Base-by-base conservation (phyloP, 495 filamentous ascomycete genomes). In the Podospora anserina region DNA sequence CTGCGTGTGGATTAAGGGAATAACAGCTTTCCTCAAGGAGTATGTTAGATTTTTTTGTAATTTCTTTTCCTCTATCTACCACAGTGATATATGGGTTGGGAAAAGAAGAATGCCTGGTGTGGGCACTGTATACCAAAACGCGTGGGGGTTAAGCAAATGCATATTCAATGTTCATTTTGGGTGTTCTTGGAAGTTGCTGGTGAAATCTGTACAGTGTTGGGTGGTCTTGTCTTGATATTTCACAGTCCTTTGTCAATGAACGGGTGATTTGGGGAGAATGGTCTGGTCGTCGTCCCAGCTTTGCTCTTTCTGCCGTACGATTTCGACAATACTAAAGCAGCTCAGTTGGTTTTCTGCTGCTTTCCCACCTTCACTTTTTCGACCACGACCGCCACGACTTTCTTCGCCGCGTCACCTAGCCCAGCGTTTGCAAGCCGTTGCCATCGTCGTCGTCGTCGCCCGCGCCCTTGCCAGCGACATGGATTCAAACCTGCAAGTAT, bases 1-100 rank as follows among this genome's bases (percentile, higher is more conserved):
- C 84, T 99, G 72, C 85, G 96, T 76, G 89, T 92, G 68, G 95
- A 97, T 76, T 96, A 89, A 80, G 34, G 39, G 39, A 16, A 49
- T 58, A 16, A 34, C 54, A n/a, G 26, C 39, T 56, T 70, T 58
- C 70, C 67, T 66, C 71, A 68, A 75, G 60, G 66, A 65, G 59
- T 66, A 63, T 68, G 62, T 70, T 74, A 67, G 61, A 71, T 60
- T 55, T 67, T 67, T 62, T 62, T 16, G 55, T 39, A 34, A 66
- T 68, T 71, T 76, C 26, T 68, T 70, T 69, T 53, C 27, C 30
- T 23, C 57, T 68, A 63, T 64, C 27, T 59, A 26, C 55, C 55
- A 9, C 55, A 60, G 13, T 54, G 64, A 69, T 39, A 57, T 62
- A 66, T 16, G 67, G 66, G 53, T 66, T 65, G 69, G 71, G 66